phyloP scores from a whole-genome alignment of 192 early-diverging fungal species.

The Coemansia sp. region DNA sequence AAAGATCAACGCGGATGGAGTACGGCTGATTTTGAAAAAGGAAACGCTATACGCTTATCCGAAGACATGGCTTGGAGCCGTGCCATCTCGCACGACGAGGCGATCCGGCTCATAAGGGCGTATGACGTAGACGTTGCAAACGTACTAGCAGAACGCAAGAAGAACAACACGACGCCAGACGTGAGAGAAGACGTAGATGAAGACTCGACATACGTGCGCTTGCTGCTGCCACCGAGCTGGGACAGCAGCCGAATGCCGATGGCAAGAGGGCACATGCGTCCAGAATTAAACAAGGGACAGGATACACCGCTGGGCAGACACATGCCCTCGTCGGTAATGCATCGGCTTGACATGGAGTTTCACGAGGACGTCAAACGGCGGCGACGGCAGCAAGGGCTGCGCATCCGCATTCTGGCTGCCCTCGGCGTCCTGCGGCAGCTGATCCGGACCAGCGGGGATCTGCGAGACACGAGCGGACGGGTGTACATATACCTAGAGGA shows the following conservation, averaged over 20 bases:
- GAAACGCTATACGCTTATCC: not conserved
- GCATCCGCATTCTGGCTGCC: slow-evolving; percentile 24
- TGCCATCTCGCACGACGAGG: slow-evolving; percentile 19
- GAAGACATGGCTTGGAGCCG: slow-evolving; percentile 26
- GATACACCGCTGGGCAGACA: not conserved
- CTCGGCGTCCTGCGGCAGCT: slow-evolving; percentile 24
- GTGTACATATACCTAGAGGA: slow-evolving; percentile 31
- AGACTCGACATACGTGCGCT: not conserved
- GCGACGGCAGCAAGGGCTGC: slow-evolving; percentile 41
- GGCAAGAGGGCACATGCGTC: not conserved
- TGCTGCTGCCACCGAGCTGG: not conserved
- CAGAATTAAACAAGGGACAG: not conserved
- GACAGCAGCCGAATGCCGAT: slow-evolving; percentile 10
- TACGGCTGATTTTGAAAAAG: not conserved
- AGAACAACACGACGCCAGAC: not conserved
- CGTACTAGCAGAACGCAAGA: not conserved
- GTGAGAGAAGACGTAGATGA: not conserved
- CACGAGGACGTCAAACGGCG: slow-evolving; percentile 24
- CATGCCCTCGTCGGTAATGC: slow-evolving; percentile 54
- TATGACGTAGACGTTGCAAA: slow-evolving; percentile 11
- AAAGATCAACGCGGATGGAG: not conserved
- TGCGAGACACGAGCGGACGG: slow-evolving; percentile 17
- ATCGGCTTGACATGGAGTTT: slow-evolving; percentile 21
- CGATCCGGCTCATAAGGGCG: slow-evolving; percentile 7
- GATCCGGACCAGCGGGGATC: slow-evolving; percentile 8